Evolutionary conservation across 805 yeast species (phyloP), one percentile per base, ranked within the genome.

Genomic region (Clavispora phyllophila): DNA sequence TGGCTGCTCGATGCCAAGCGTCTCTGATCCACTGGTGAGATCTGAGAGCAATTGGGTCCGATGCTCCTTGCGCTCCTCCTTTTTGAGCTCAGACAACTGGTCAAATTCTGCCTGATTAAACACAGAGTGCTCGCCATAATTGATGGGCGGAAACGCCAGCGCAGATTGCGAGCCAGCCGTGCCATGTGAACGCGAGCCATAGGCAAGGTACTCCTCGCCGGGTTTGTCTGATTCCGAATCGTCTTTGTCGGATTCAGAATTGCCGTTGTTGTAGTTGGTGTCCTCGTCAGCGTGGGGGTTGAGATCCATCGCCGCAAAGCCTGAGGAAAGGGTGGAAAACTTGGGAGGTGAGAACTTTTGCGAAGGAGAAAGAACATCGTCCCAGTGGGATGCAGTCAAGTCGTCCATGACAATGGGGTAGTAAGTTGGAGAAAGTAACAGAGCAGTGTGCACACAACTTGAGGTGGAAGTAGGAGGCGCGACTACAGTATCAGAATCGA

Each of bases 321-420:
- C 33, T 9, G 33, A 15, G 8, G 33, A 17, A 10, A 29, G 33
- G 13, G 33, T 7, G 20, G 33, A 10, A 10, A 29, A 29, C 7
- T 29, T 29, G 2, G 33, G 33, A 6, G 33, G 33, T 2, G 33
- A 29, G 13, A 22, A 22, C 29, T 24, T 7, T 22, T 14, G 20
- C 24, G 28, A 36, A 2, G 77, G 61, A 12, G 75, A 58, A 12
- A 76, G 58, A 3, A 71, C 76, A 50, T 80, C 86, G 44, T 75
- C 84, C 87, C 86, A 81, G 44, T 73, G 77, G 1, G 81, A 74
- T 5, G 78, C 75, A 9, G 76, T 72, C 23, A 78, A 63, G 22
- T 77, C 81, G 34, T 70, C 71, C 76, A 72, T 70, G 36, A 36
- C 42, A 36, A n/a, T 36, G 29, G 22, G 10, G 38, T 15, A 24